These are phyloP conservation scores for Arthrobotrys megalospora DNA, from an alignment of 2,329 filamentous ascomycete species.

Conservation along the genomic window DNA sequence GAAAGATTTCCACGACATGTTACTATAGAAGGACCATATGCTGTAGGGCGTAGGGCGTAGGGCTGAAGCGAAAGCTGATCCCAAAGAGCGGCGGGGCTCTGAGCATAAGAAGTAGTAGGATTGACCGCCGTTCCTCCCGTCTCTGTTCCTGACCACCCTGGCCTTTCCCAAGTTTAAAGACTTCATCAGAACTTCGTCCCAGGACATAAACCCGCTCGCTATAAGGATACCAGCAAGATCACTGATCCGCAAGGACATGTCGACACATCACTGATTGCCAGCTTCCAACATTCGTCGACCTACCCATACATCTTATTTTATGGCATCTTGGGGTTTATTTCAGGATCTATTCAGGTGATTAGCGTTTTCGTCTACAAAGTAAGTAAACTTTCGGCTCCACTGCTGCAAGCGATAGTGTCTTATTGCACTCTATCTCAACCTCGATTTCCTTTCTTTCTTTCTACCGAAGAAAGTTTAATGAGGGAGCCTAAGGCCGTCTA, in stretches of 20 bases:
- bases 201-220: background rate
- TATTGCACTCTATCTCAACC: constrained; percentile 40
- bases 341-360: background rate
- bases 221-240: background rate
- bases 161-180: background rate
- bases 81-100: background rate
- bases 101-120: constrained; percentile 2
- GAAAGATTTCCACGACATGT: background rate
- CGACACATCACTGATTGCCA: background rate
- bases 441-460: background rate
- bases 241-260: background rate
- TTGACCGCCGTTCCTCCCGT: background rate
- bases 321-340: background rate
- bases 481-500: constrained; percentile 37
- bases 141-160: background rate
- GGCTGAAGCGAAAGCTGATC: constrained; percentile 6
- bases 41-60: constrained; percentile 34
- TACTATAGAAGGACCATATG: background rate
- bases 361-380: constrained; percentile 19
- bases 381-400: constrained; percentile 26
- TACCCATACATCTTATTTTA: background rate
- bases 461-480: constrained; percentile 38
- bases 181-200: background rate
- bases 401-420: constrained; percentile 48
- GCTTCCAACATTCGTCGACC: background rate